Base-by-base conservation (phyloP, 1,139 yeast species). In the Pneumocystis jirovecii region DNA sequence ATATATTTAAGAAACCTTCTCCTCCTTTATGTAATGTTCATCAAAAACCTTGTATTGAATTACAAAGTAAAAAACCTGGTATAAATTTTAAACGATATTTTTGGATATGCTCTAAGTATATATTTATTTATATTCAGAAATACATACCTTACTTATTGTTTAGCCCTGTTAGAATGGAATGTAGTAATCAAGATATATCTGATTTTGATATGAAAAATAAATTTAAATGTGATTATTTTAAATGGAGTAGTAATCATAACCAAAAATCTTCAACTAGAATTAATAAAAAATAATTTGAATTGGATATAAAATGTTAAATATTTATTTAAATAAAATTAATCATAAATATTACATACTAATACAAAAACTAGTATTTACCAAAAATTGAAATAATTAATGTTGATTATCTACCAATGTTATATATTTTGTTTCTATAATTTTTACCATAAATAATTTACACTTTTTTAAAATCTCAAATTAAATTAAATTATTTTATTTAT, bases 1-100 rank as follows among this genome's bases (percentile, higher is more conserved):
- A 68, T 7, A 65, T 74, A 1, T 73, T 75, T 65, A 66, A 71
- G n/a, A 69, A 73, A 21, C 72, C 70, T 2, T 65, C 66, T 17
- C 75, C 77, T 1, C 75, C 77, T 1, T 68, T 72, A 21, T 71
- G 77, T 61, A 50, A 65, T 3, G 71, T 65, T 25, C 80, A 77
- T 67, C 62, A 68, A 4, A 76, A 76, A 66, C 78, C 77, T 0
- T 76, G 79, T 65, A 71, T 70, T 31, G 67, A 74, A 42, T 68
- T 71, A 64, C 66, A 66, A 5, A 70, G 77, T 1, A 75, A 73
- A 63, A 76, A 75, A 65, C 69, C 70, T 19, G 79, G 79, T 0
- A 68, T 72, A 15, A 78, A 78, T 66, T 71, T 71, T 62, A 79
- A 79, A 17, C 71, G 79, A 10, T 71, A 72, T 5, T 77, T 78